phyloP scores from a whole-genome alignment of 768 basidiomycete genomes.

The Coprinopsis strossmayeri region DNA sequence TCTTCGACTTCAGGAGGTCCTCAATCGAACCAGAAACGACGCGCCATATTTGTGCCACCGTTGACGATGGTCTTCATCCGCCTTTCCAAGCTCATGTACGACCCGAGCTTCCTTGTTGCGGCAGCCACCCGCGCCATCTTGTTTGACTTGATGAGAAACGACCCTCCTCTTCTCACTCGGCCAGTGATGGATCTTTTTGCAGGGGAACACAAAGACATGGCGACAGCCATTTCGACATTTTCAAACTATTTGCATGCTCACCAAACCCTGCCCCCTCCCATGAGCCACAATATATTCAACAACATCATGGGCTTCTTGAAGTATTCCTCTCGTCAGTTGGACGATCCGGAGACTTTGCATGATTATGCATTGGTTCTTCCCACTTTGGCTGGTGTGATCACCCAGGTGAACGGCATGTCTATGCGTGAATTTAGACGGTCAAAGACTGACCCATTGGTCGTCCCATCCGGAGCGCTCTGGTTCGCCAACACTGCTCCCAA shows the following conservation, averaged over 20 bases:
- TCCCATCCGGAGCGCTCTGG: slow-evolving; percentile 70
- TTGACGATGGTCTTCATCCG: slow-evolving; percentile 48
- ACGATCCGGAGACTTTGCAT: slow-evolving; percentile 35
- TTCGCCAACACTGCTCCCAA: slow-evolving; percentile 49
- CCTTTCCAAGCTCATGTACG: slow-evolving; percentile 46
- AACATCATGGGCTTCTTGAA: slow-evolving; percentile 66
- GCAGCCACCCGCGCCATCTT: slow-evolving; percentile 50
- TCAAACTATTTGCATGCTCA: slow-evolving; percentile 54
- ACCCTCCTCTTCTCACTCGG: slow-evolving; percentile 59
- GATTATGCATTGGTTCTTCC: slow-evolving; percentile 52
- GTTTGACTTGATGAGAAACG: slow-evolving; percentile 67
- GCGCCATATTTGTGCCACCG: slow-evolving; percentile 61
- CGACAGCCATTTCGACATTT: slow-evolving; percentile 43
- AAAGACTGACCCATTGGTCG: slow-evolving; percentile 61
- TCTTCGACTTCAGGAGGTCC: slow-evolving; percentile 50
- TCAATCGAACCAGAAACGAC: slow-evolving; percentile 42
- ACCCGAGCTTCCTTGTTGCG: slow-evolving; percentile 47
- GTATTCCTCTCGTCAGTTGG: slow-evolving; percentile 36
- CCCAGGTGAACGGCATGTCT: slow-evolving; percentile 67
- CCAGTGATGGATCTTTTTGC: slow-evolving; percentile 55
- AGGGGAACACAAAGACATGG: slow-evolving; percentile 41
- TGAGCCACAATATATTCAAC: slow-evolving; percentile 65
- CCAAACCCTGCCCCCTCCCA: slow-evolving; percentile 50
- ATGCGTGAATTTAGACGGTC: slow-evolving; percentile 66
- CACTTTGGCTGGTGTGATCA: slow-evolving; percentile 48